Evolutionary conservation across 169 alveolate genomes (phyloP).

Genomic region (Cystoisospora suis): DNA sequence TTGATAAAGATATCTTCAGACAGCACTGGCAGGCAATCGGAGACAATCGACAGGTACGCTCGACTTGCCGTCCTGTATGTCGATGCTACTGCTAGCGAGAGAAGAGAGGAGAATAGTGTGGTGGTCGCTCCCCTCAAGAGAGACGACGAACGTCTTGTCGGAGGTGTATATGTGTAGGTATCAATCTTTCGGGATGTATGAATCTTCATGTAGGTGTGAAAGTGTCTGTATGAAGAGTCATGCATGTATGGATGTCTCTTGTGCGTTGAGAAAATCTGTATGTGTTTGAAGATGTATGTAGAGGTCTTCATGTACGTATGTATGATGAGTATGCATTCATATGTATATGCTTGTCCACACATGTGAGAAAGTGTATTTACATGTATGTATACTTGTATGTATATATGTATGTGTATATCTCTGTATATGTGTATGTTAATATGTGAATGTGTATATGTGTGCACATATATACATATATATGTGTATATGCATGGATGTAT

Average conservation of each 20-base stretch:
- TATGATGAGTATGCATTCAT: neutral
- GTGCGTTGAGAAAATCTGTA: neutral
- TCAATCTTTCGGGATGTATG: too few species aligned
- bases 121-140: too few species aligned
- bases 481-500: constrained; percentile 3
- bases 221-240: too few species aligned
- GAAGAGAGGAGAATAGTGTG: too few species aligned
- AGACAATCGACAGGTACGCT: constrained; percentile 72
- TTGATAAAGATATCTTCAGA: constrained; percentile 70
- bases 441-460: neutral
- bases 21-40: constrained; percentile 74
- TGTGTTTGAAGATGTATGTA: neutral
- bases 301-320: neutral
- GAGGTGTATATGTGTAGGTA: too few species aligned
- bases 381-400: neutral
- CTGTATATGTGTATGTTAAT: neutral
- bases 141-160: too few species aligned
- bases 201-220: too few species aligned
- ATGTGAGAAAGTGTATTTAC: neutral
- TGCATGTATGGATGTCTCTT: neutral
- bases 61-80: neutral
- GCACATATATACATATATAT: neutral
- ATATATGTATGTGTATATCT: neutral
- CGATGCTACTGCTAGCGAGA: too few species aligned
- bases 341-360: neutral